phyloP scores from a whole-genome alignment of 2,329 filamentous ascomycete genomes.

The Aspergillus ochraceoroseus region DNA sequence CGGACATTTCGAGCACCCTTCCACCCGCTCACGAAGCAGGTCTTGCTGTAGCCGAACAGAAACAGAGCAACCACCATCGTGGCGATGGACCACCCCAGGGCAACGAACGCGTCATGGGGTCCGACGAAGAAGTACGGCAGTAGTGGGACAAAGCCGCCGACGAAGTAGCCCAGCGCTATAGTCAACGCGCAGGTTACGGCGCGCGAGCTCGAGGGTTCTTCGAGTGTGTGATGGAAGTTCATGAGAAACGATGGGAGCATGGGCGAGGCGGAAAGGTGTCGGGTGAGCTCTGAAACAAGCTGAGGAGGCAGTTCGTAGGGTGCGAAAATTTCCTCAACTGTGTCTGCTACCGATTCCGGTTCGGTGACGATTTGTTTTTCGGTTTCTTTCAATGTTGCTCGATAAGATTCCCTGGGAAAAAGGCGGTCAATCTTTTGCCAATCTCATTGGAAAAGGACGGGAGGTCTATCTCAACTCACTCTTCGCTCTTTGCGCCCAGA shows the following conservation, averaged over 20 bases:
- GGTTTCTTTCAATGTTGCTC: conserved; percentile 38
- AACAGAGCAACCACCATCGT: conserved; percentile 49
- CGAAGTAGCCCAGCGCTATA: conserved; percentile 40
- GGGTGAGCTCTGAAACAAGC: conserved; percentile 35
- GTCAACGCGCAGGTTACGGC: conserved; percentile 38
- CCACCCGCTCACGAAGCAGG: conserved; percentile 40
- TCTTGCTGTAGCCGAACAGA: conserved; percentile 50
- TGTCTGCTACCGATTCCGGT: conserved; percentile 28
- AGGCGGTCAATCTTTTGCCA: not conserved
- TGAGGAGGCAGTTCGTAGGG: conserved; percentile 38
- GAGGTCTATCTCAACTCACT: conserved; percentile 27
- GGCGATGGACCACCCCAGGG: conserved; percentile 55
- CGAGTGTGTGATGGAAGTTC: conserved; percentile 41
- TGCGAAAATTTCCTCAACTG: conserved; percentile 38
- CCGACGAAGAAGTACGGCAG: conserved; percentile 60
- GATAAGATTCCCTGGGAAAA: conserved; percentile 36
- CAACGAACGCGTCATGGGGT: conserved; percentile 73
- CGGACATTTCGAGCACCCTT: conserved; percentile 31
- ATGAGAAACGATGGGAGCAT: conserved; percentile 39
- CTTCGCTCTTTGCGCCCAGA: conserved; percentile 55
- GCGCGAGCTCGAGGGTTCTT: conserved; percentile 38
- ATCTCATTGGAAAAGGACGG: not conserved
- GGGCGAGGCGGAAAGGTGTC: conserved; percentile 35
- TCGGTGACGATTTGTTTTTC: conserved; percentile 30
- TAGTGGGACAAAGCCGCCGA: conserved; percentile 48